Base-by-base conservation (phyloP, 805 yeast species). In the baker's yeast (Saccharomyces cerevisiae) region DNA sequence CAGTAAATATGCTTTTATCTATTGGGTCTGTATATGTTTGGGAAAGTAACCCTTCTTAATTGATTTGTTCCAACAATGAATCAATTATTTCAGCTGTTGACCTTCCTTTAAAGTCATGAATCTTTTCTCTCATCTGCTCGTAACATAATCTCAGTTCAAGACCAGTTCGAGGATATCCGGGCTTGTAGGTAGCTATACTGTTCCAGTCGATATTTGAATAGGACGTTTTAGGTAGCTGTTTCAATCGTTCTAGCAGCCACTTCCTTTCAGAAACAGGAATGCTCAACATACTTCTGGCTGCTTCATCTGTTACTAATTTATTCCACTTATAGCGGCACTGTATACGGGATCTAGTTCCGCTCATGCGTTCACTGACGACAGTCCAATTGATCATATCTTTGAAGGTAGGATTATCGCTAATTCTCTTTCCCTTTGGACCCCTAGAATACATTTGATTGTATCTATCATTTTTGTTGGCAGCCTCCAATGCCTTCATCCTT, bases 291-390 rank as follows among this genome's bases (percentile, higher is more conserved):
- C 79, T 72, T 13, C 66, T 68, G 17, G 70, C 60, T 1, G 80
- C 79, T 57, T 84, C 85, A 55, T 86, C 75, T 62, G 82, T 84
- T 52, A 83, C 70, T 5, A 90, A 64, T 70, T 91, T 92, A 65
- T 86, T 86, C 97, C 97, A 92, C 68, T 92, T 92, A 71, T 92
- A 92, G 55, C 98, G 80, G 68, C 97, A 91, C 71, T 92, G 98
- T 59, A 92, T 91, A 61, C 98, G 78, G 1, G 96, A 87, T 57
- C 98, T 79, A 1, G 82, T 76, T 2, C 97, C 97, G 32, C 88
- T 84, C 96, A 92, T 89, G 50, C 80, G 75, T 67, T 92, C 98
- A 64, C 92, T 84, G 2, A 92, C 95, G 4, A 83, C 74, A 0
- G 97, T 91, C 97, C 98, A 92, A 68, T 92, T 92, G 53, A 91